phyloP scores from a whole-genome alignment of 306 rosid species.

The Datisca glomerata region DNA sequence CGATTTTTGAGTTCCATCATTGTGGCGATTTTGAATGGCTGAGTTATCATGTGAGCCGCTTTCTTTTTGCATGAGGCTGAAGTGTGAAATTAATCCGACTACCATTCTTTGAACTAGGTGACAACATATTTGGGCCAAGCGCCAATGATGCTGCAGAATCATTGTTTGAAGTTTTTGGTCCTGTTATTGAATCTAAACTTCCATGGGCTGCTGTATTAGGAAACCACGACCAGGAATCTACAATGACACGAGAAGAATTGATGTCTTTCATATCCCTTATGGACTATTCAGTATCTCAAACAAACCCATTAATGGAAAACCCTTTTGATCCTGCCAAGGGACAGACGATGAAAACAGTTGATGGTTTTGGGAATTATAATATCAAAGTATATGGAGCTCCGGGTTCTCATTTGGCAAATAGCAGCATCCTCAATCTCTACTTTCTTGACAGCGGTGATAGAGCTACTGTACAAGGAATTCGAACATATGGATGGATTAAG shows the following conservation, averaged over 20 bases:
- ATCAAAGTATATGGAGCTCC: constrained; percentile 62
- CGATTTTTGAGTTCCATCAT: too few species aligned
- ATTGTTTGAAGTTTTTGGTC: constrained; percentile 60
- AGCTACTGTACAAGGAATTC: constrained; percentile 46
- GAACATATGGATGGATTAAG: constrained; percentile 79
- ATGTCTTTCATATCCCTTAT: constrained; percentile 75
- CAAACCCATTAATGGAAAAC: constrained; percentile 35
- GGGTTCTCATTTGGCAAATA: constrained; percentile 66
- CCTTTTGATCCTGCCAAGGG: constrained; percentile 17
- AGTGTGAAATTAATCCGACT: too few species aligned
- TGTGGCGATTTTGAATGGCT: too few species aligned
- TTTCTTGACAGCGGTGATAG: constrained; percentile 92
- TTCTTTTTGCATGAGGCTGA: too few species aligned
- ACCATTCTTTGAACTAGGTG: constrained; percentile 33
- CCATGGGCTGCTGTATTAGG: constrained; percentile 97
- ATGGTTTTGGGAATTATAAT: constrained; percentile 83
- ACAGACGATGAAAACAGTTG: constrained; percentile 22
- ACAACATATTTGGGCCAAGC: constrained; percentile 79
- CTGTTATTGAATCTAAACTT: constrained; percentile 67
- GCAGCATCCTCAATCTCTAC: constrained; percentile 62
- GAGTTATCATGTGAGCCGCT: too few species aligned
- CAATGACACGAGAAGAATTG: constrained; percentile 65
- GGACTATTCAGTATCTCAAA: constrained; percentile 76
- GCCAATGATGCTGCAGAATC: constrained; percentile 81
- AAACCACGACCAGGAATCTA: constrained; percentile 94